Conservation (phyloP, 768 basidiomycete genomes). For the Naganishia onofrii region DNA sequence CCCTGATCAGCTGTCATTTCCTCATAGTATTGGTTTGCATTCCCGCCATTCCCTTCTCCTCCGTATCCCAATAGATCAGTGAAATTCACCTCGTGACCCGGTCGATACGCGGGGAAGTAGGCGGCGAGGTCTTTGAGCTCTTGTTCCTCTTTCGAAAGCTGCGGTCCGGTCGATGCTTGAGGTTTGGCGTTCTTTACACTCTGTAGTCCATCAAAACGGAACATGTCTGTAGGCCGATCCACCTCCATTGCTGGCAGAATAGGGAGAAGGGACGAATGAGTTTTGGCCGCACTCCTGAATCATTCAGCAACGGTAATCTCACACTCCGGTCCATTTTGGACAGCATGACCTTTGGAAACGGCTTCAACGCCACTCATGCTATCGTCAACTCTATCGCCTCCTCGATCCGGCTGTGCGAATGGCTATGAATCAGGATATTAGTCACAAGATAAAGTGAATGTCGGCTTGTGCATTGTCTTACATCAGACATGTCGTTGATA, state of each 20-base stretch:
- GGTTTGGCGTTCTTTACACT: neutral
- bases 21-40: neutral
- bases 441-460: neutral
- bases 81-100: conserved; percentile 4
- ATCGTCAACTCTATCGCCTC: neutral
- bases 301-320: neutral
- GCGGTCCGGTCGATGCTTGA: neutral
- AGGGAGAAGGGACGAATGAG: neutral
- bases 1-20: neutral
- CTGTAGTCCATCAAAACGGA: neutral
- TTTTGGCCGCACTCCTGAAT: neutral
- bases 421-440: neutral
- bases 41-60: neutral
- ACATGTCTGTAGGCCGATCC: neutral
- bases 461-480: neutral
- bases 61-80: conserved; percentile 9
- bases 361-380: neutral
- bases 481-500: neutral
- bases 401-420: neutral
- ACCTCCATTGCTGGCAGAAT: neutral
- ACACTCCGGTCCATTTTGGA: neutral
- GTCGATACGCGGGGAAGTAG: conserved; percentile 9
- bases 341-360: neutral
- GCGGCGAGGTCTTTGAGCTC: neutral
- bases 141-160: conserved; percentile 2